Percentiles rank a stretch among this genome's conserved stretches.
Conservation (phyloP, 2,329 filamentous ascomycete species). For the Blastomyces emzantsi region DNA sequence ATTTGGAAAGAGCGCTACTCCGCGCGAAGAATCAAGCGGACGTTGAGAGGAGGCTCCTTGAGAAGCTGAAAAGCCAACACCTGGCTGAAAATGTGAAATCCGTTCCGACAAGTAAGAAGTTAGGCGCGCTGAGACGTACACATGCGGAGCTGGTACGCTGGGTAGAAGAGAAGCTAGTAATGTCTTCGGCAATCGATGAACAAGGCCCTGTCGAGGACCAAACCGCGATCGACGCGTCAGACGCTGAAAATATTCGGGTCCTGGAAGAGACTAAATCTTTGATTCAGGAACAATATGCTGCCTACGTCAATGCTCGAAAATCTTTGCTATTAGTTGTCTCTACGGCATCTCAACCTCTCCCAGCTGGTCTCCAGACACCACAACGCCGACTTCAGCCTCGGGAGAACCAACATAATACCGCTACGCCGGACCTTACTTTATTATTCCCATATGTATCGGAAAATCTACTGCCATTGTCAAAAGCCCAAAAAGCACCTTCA, state of each 20-base stretch:
- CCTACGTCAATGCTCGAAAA: conserved; percentile 31
- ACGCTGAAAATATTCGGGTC: conserved; percentile 24
- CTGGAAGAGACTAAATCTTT: conserved; percentile 27
- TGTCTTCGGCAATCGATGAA: conserved; percentile 22
- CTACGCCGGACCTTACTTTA: conserved; percentile 8
- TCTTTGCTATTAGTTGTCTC: conserved; percentile 29
- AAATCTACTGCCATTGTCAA: conserved; percentile 28
- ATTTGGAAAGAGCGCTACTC: conserved; percentile 33
- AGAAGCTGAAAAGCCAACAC: conserved; percentile 17
- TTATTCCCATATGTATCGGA: conserved; percentile 27
- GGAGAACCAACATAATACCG: neutral
- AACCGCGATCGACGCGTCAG: conserved; percentile 16
- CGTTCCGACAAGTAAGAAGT: neutral
- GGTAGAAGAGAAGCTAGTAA: conserved; percentile 42
- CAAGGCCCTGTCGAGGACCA: conserved; percentile 25
- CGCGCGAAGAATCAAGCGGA: conserved; percentile 30
- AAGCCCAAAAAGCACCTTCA: conserved; percentile 30
- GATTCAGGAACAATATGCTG: conserved; percentile 29
- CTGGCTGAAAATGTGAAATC: neutral
- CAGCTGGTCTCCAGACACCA: conserved; percentile 16
- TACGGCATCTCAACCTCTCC: conserved; percentile 28
- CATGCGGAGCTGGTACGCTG: conserved; percentile 43
- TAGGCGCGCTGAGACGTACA: conserved; percentile 34
- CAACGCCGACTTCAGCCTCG: neutral
- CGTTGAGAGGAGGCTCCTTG: conserved; percentile 28